phyloP scores from a whole-genome alignment of 768 basidiomycete species.

The Kwoniella newhampshirensis region DNA sequence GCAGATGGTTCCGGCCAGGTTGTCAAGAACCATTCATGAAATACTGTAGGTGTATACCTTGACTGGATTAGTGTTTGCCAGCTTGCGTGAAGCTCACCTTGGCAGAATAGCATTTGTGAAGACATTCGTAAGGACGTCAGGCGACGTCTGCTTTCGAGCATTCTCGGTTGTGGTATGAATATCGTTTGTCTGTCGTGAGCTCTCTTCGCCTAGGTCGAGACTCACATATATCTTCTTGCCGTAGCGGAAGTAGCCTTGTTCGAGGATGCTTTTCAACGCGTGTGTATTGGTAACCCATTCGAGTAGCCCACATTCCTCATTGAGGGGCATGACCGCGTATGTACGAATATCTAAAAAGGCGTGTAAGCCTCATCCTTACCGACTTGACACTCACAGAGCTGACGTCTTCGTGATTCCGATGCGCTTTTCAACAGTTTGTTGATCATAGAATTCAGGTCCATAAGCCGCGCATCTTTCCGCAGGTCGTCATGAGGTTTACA shows the following conservation, averaged over 20 bases:
- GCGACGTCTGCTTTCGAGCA: conserved; percentile 29
- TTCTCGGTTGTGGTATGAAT: conserved; percentile 47
- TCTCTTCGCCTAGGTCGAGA: conserved; percentile 1
- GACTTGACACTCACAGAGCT: conserved; percentile 68
- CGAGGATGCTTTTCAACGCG: conserved; percentile 73
- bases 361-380: conserved; percentile 11
- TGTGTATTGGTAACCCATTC: conserved; percentile 97
- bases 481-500: conserved; percentile 97
- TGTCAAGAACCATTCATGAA: conserved; percentile 96
- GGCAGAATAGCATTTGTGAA: conserved; percentile 36
- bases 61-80: conserved; percentile 53
- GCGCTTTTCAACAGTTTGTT: conserved; percentile 93
- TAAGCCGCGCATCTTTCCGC: conserved; percentile 91
- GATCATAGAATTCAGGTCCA: conserved; percentile 98
- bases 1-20: conserved; percentile 95
- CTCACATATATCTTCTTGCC: conserved; percentile 60
- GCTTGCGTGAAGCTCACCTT: conserved; percentile 45
- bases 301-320: conserved; percentile 95
- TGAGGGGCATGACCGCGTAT: conserved; percentile 96
- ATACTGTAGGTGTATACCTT: conserved; percentile 68
- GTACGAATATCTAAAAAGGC: conserved; percentile 79
- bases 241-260: conserved; percentile 64
- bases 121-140: conserved; percentile 37
- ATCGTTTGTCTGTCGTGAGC: conserved; percentile 43
- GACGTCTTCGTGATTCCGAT: conserved; percentile 84